Conservation (phyloP, 108 stramenopile genomes). For the Fistulifera pelliculosa region DNA sequence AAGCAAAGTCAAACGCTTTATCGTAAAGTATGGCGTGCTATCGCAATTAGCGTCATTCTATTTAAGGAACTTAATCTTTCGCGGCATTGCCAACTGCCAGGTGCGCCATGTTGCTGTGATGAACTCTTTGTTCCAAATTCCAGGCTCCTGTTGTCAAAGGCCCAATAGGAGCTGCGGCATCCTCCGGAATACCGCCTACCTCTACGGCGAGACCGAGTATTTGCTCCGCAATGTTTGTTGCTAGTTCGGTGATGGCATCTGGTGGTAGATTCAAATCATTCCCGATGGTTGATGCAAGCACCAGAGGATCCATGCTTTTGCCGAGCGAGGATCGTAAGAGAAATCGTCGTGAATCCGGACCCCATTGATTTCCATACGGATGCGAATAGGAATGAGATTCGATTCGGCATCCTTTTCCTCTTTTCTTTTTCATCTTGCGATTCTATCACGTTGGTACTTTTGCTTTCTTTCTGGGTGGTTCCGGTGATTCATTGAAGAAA, state of each 20-base stretch:
- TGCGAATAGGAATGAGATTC: conserved; percentile 24
- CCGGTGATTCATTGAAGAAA: background rate
- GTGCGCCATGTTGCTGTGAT: too few species aligned
- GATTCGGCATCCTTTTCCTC: background rate
- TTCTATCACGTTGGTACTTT: background rate
- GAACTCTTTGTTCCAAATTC: too few species aligned
- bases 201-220: conserved; percentile 6
- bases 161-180: too few species aligned
- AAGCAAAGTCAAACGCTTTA: too few species aligned
- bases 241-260: conserved; percentile 51
- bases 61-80: too few species aligned
- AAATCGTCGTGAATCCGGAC: conserved; percentile 47
- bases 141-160: too few species aligned
- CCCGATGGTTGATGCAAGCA: conserved; percentile 40
- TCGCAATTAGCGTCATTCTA: too few species aligned
- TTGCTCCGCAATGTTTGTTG: conserved; percentile 55
- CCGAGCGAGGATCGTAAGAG: conserved; percentile 32
- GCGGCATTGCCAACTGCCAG: too few species aligned
- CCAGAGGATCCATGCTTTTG: conserved; percentile 34
- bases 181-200: too few species aligned
- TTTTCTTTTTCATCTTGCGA: background rate
- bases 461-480: background rate
- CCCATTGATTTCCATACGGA: conserved; percentile 27
- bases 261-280: conserved; percentile 57
- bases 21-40: too few species aligned